phyloP scores from a whole-genome alignment of 1,284 basidiomycete genomes.

The Phylloporus gajari region DNA sequence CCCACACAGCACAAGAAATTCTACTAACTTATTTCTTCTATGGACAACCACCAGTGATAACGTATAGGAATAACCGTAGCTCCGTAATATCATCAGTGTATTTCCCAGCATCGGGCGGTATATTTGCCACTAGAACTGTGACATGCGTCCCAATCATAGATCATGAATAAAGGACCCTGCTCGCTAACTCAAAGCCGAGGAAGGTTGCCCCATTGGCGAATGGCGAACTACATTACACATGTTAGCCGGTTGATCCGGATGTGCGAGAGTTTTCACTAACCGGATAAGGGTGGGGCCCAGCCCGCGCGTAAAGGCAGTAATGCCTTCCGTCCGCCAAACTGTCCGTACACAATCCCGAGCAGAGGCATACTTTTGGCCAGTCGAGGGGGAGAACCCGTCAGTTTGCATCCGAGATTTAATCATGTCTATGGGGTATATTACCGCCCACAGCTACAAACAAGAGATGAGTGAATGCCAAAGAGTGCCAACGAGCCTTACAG shows the following conservation, averaged over 20 bases:
- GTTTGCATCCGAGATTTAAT: conserved; percentile 97
- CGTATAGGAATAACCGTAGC: conserved; percentile 1
- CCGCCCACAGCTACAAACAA: conserved; percentile 72
- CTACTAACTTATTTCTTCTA: background rate
- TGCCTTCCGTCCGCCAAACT: conserved; percentile 85
- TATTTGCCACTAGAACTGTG: background rate
- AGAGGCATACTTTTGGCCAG: conserved; percentile 84
- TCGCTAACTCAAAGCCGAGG: conserved; percentile 91
- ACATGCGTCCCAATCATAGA: background rate
- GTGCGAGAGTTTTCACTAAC: conserved; percentile 53
- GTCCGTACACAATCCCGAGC: conserved; percentile 85
- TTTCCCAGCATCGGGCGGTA: conserved; percentile 3
- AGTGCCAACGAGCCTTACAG: conserved; percentile 58
- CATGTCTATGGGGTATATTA: conserved; percentile 94
- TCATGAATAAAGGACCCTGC: conserved; percentile 65
- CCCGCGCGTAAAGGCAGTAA: conserved; percentile 89
- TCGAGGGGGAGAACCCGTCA: conserved; percentile 81
- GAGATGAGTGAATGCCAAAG: conserved; percentile 10
- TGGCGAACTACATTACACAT: conserved; percentile 66
- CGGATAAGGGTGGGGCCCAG: conserved; percentile 91
- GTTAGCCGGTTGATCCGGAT: conserved; percentile 27
- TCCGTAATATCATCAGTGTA: conserved; percentile 9
- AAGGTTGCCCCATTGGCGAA: conserved; percentile 95
- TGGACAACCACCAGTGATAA: conserved; percentile 16
- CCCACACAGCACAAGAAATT: background rate